Conservation (phyloP, 169 alveolate genomes). For the Plasmodium gallinaceum region DNA sequence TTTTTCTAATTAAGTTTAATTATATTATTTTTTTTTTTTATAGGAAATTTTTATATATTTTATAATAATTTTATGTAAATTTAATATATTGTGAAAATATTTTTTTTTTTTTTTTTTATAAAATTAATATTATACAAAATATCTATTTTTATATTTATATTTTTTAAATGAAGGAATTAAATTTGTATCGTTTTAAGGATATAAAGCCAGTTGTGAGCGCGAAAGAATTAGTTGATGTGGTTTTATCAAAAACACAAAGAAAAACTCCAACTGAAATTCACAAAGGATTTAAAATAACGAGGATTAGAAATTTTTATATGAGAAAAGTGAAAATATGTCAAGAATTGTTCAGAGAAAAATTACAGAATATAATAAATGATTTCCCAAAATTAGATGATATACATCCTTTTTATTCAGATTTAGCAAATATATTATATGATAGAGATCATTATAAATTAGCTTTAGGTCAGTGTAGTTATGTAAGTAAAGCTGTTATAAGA, state of each 20-base stretch:
- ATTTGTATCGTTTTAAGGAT: slow-evolving; percentile 84
- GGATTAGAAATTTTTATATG: slow-evolving; percentile 99
- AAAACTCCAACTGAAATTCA: slow-evolving; percentile 99
- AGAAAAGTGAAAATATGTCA: slow-evolving; percentile 98
- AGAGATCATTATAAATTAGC: slow-evolving; percentile 99
- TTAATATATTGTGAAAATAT: neutral
- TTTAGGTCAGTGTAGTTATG: slow-evolving; percentile 96
- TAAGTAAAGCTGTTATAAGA: slow-evolving; percentile 93
- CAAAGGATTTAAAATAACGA: slow-evolving; percentile 97
- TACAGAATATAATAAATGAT: slow-evolving; percentile 93
- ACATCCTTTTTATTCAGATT: slow-evolving; percentile 99
- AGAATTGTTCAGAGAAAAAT: slow-evolving; percentile 95
- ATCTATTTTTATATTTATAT: neutral
- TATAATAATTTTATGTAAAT: too few species aligned
- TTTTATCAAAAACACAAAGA: slow-evolving; percentile 97
- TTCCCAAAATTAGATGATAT: slow-evolving; percentile 99
- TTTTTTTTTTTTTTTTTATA: neutral
- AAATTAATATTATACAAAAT: neutral
- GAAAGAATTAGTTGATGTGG: slow-evolving; percentile 93
- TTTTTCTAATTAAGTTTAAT: neutral
- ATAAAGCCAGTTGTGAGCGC: slow-evolving; percentile 95
- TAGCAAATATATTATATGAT: slow-evolving; percentile 98
- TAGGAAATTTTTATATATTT: neutral
- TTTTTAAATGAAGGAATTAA: slow-evolving; percentile 34
- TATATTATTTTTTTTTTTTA: neutral